Evolutionary conservation across 2,329 filamentous ascomycete species (phyloP).

Genomic region (Aureobasidium namibiae): DNA sequence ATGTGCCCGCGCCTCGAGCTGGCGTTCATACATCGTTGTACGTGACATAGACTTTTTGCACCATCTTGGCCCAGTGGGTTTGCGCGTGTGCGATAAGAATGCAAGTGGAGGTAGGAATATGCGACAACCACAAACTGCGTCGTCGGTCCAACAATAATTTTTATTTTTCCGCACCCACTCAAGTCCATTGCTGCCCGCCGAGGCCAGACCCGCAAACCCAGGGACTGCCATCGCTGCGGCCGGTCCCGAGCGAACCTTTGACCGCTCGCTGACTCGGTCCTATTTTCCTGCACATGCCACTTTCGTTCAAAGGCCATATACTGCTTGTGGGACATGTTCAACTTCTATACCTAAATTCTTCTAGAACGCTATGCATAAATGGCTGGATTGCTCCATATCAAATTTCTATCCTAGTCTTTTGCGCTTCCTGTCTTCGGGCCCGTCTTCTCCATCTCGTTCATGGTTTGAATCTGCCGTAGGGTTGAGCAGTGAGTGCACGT

Average conservation of each 20-base stretch:
- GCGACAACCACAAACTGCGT: neutral
- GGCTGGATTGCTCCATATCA: neutral
- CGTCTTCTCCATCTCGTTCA: slow-evolving; percentile 57
- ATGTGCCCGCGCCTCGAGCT: neutral
- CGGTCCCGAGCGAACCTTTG: neutral
- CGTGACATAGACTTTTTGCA: slow-evolving; percentile 80
- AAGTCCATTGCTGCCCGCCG: neutral
- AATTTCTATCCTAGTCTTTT: slow-evolving; percentile 43
- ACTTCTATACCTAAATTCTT: neutral
- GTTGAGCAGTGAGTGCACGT: slow-evolving; percentile 58
- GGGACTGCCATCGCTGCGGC: neutral
- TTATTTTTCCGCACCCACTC: slow-evolving; percentile 2
- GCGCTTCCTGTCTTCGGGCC: slow-evolving; percentile 53
- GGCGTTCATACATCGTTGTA: slow-evolving; percentile 69
- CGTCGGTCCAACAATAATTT: neutral
- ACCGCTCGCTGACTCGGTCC: neutral
- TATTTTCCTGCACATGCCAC: neutral
- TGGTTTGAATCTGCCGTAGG: slow-evolving; percentile 52
- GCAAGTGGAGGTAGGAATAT: neutral
- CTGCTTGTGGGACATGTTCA: neutral
- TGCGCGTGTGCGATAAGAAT: slow-evolving; percentile 1
- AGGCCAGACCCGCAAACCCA: neutral
- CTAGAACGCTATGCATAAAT: neutral
- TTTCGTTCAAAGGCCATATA: neutral
- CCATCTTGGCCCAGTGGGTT: slow-evolving; percentile 26